Evolutionary conservation across 2,329 filamentous ascomycete genomes (phyloP).

Genomic region (Ophiocordyceps camponoti-rufipedis): DNA sequence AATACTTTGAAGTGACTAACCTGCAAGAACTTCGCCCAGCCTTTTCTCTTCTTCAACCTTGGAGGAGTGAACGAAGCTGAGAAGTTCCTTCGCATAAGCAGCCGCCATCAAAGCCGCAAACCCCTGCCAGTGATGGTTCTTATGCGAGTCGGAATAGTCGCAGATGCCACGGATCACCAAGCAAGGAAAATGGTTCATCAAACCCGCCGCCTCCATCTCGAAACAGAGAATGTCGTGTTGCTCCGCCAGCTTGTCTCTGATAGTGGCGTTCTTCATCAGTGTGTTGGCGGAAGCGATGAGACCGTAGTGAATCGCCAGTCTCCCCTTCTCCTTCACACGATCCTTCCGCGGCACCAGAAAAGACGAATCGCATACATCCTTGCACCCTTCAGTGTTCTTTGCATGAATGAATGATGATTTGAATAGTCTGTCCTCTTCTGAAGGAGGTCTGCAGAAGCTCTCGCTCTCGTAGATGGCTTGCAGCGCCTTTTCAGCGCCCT

Average conservation of each 20-base stretch:
- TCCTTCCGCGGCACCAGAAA: neutral
- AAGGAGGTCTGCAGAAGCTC: neutral
- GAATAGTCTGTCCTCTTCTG: neutral
- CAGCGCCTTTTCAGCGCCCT: neutral
- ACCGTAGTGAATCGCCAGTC: neutral
- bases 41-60: neutral
- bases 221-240: constrained; percentile 2
- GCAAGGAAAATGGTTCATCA: constrained; percentile 2
- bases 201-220: constrained; percentile 6
- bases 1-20: neutral
- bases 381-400: neutral
- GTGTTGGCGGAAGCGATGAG: neutral
- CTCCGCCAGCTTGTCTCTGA: neutral
- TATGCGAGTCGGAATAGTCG: constrained; percentile 16
- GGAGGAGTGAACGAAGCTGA: neutral
- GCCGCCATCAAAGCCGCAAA: constrained; percentile 10
- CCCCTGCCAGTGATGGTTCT: constrained; percentile 11
- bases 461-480: neutral
- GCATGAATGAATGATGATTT: neutral
- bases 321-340: too few species aligned
- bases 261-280: neutral
- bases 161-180: constrained; percentile 13
- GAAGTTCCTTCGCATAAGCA: constrained; percentile 9
- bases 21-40: neutral
- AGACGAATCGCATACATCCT: neutral